Conservation (phyloP, 352 stramenopile species). For the Phytopythium helicoides region DNA sequence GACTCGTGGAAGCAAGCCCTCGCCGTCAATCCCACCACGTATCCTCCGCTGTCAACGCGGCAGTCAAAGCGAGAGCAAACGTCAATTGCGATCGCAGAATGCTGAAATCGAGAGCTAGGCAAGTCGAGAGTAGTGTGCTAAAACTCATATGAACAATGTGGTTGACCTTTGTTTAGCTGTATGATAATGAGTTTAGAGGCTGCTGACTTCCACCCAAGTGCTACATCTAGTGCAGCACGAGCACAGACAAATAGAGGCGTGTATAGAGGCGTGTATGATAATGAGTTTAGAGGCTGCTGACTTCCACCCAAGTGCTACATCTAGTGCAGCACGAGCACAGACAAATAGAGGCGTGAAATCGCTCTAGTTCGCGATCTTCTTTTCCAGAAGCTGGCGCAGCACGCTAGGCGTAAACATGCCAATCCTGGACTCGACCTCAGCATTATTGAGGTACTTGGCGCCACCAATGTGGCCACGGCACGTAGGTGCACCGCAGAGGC, state of each 20-base stretch:
- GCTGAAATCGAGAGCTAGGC: too few species aligned
- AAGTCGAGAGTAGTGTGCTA: too few species aligned
- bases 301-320: too few species aligned
- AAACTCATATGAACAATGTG: background rate
- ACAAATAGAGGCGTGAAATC: too few species aligned
- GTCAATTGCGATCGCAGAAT: background rate
- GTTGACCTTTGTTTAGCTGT: background rate
- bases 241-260: too few species aligned
- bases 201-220: too few species aligned
- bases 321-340: too few species aligned
- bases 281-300: background rate
- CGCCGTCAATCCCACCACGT: conserved; percentile 16
- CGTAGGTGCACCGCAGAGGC: conserved; percentile 59
- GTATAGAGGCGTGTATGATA: conserved; percentile 4
- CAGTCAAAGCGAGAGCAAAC: conserved; percentile 1
- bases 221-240: too few species aligned
- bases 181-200: conserved; percentile 4
- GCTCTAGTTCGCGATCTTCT: conserved; percentile 46
- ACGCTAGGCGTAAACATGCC: conserved; percentile 75
- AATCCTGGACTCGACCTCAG: conserved; percentile 44
- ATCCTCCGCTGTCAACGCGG: conserved; percentile 28
- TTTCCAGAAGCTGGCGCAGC: conserved; percentile 56
- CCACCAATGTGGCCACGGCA: conserved; percentile 73
- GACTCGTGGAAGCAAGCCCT: conserved; percentile 40
- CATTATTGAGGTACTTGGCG: conserved; percentile 76